Conservation (phyloP, 495 filamentous ascomycete genomes). For the Penicillium cinerascens region DNA sequence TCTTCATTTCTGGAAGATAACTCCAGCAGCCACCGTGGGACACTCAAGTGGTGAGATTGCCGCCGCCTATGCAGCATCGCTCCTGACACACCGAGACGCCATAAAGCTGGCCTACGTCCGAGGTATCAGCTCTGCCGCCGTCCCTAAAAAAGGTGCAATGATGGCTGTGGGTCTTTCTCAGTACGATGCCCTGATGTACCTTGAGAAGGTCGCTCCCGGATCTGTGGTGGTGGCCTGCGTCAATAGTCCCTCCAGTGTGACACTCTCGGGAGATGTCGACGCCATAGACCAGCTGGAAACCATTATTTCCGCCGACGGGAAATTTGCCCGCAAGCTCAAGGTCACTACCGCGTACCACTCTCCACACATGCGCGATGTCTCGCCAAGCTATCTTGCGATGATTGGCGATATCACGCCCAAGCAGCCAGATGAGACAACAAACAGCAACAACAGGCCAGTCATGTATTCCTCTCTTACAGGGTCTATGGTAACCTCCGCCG, state of each 20-base stretch:
- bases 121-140: not conserved
- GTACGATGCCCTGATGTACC: not conserved
- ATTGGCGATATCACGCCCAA: not conserved
- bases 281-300: conserved; percentile 8
- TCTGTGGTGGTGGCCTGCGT: conserved; percentile 21
- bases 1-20: not conserved
- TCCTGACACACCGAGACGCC: not conserved
- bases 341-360: conserved; percentile 32
- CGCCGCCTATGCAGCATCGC: conserved; percentile 1
- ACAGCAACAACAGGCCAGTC: not conserved
- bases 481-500: too few species aligned
- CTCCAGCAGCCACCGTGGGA: not conserved
- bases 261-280: conserved; percentile 23
- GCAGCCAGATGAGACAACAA: not conserved
- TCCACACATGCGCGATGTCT: conserved; percentile 19
- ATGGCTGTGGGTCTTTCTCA: not conserved
- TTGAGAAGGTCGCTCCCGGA: conserved; percentile 1
- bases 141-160: not conserved
- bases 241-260: conserved; percentile 30
- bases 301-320: not conserved
- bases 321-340: conserved; percentile 22
- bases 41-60: conserved; percentile 1
- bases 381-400: not conserved
- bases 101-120: not conserved
- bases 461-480: too few species aligned